Percentiles rank a stretch among this genome's conserved stretches.
Conservation (phyloP, 139 green algal species). For the Raphidocelis subcapitata region DNA sequence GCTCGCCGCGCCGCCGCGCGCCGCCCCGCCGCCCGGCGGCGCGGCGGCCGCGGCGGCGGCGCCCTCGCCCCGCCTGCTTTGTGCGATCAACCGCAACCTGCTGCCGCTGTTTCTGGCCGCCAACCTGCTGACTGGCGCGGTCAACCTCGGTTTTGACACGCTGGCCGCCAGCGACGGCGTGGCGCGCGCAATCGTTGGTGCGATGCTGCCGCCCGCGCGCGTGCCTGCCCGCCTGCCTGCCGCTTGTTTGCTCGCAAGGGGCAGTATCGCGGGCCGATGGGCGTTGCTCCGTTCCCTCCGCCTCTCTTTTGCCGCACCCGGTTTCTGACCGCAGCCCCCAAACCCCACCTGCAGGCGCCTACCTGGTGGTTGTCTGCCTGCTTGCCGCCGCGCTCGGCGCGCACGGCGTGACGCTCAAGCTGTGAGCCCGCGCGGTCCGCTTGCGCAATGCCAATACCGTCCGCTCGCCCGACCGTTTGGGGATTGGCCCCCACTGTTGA, state of each 20-base stretch:
- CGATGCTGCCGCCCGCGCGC: not conserved
- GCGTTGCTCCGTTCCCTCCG: not conserved
- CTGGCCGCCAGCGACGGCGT: conserved; percentile 34
- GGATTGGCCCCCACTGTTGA: no score
- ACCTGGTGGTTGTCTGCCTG: conserved; percentile 26
- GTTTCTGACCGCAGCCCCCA: not conserved
- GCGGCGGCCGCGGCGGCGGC: not conserved
- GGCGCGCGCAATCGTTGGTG: conserved; percentile 31
- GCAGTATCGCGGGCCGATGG: not conserved
- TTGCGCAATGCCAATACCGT: no score
- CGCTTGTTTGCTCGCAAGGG: not conserved
- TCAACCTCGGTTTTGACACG: conserved; percentile 59
- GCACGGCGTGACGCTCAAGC: conserved; percentile 15
- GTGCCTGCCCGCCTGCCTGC: not conserved
- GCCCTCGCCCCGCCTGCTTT: conserved; percentile 23
- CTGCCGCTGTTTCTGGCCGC: conserved; percentile 74
- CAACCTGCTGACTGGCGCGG: conserved; percentile 72
- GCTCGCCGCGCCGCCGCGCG: conserved; percentile 1
- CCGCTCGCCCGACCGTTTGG: no score
- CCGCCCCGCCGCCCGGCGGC: not conserved
- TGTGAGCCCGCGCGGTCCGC: no score
- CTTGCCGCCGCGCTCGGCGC: conserved; percentile 3
- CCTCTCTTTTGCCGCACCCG: not conserved
- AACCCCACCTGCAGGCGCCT: conserved; percentile 20
- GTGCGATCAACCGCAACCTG: conserved; percentile 45